phyloP scores from a whole-genome alignment of 2,329 filamentous ascomycete species.

The Monilinia laxa region DNA sequence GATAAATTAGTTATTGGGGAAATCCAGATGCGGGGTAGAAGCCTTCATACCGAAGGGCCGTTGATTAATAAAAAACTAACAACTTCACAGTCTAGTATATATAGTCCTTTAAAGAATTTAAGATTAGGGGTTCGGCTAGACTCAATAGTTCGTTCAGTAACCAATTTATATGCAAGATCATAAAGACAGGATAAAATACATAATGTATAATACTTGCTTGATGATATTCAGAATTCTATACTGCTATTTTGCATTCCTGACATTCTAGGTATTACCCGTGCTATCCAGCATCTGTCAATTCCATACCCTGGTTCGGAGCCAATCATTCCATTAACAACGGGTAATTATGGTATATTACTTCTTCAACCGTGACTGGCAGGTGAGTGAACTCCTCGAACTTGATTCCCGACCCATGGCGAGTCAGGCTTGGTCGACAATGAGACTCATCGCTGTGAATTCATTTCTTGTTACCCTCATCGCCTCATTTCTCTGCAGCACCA shows the following conservation, averaged over 20 bases:
- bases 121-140: neutral
- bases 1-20: neutral
- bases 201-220: neutral
- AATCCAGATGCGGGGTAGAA: accelerated
- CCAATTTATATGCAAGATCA: neutral
- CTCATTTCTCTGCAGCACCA: neutral
- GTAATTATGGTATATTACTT: no score
- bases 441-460: neutral
- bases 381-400: neutral
- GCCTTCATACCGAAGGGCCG: neutral
- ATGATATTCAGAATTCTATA: neutral
- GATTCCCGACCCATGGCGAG: no score
- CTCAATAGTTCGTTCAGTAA: neutral
- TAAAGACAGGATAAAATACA: neutral
- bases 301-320: neutral
- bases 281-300: neutral
- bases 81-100: neutral
- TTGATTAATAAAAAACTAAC: neutral
- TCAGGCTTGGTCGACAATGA: neutral
- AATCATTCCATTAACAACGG: neutral
- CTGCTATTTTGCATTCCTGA: neutral
- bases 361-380: no score
- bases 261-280: neutral
- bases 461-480: neutral
- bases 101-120: neutral